phyloP scores from a whole-genome alignment of 345 rosid genomes.

The Bretschneidera sinensis region DNA sequence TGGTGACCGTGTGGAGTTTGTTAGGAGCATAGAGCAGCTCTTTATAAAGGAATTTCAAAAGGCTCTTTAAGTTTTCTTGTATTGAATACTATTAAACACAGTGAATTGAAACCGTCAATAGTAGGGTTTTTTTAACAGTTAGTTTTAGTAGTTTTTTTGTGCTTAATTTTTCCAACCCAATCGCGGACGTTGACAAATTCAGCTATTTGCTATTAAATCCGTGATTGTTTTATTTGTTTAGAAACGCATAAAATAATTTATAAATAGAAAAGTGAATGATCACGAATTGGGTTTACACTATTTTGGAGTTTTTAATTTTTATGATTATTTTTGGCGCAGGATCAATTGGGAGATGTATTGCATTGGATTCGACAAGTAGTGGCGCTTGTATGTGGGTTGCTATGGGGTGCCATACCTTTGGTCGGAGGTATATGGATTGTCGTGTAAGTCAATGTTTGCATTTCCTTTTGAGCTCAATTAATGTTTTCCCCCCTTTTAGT shows the following conservation, averaged over 20 bases:
- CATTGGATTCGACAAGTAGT: constrained; percentile 94
- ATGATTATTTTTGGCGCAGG: constrained; percentile 46
- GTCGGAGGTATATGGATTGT: constrained; percentile 88
- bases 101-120: not conserved
- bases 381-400: constrained; percentile 71
- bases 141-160: not conserved
- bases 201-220: not conserved
- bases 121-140: not conserved
- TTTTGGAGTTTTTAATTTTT: not conserved
- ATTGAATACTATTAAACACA: not conserved
- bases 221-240: not conserved
- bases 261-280: too few relatives aligned
- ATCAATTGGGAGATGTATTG: constrained; percentile 95
- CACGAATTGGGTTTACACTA: not conserved
- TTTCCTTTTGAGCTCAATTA: too few relatives aligned
- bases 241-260: too few relatives aligned
- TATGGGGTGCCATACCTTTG: constrained; percentile 83
- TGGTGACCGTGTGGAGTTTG: not conserved
- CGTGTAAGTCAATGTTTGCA: constrained; percentile 46
- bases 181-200: not conserved
- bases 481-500: too few relatives aligned
- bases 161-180: not conserved
- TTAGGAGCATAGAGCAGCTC: not conserved
- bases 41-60: not conserved
- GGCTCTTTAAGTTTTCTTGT: not conserved